phyloP scores from a whole-genome alignment of 495 filamentous ascomycete species.

The Penicillium herquei region DNA sequence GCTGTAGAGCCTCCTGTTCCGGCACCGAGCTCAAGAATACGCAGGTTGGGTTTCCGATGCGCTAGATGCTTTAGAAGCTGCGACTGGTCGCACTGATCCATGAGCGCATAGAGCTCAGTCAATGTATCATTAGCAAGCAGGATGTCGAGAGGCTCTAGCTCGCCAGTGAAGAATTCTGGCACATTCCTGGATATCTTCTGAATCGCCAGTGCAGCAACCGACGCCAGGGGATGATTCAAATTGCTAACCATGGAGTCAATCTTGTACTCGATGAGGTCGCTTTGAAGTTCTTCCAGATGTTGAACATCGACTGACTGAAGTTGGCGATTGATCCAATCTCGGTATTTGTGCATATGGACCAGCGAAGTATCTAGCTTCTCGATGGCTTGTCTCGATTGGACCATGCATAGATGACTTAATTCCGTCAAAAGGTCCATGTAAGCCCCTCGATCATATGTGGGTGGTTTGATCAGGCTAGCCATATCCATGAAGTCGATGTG shows the following conservation, averaged over 20 bases:
- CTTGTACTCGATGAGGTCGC: background rate
- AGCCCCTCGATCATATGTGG: background rate
- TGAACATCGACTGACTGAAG: conserved; percentile 5
- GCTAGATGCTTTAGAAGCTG: conserved; percentile 24
- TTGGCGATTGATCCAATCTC: conserved; percentile 10
- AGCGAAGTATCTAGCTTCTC: conserved; percentile 3
- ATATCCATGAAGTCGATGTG: conserved; percentile 16
- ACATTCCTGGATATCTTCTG: conserved; percentile 3
- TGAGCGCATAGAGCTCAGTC: conserved; percentile 26
- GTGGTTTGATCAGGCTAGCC: conserved; percentile 13
- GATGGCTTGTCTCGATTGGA: conserved; percentile 10
- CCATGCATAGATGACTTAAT: conserved; percentile 11
- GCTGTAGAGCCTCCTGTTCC: conserved; percentile 40
- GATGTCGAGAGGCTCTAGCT: conserved; percentile 23
- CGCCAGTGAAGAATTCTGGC: conserved; percentile 19
- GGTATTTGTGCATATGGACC: conserved; percentile 11
- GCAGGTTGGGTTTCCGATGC: conserved; percentile 39
- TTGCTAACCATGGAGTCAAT: conserved; percentile 3
- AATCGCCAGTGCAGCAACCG: background rate
- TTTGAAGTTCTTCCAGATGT: background rate
- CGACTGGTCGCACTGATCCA: conserved; percentile 18
- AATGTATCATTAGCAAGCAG: conserved; percentile 30
- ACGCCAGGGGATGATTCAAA: background rate
- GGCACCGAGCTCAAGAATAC: conserved; percentile 49
- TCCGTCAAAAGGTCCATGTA: conserved; percentile 1